Percentiles rank a stretch among this genome's conserved stretches.
Conservation (phyloP, 768 basidiomycete genomes). For the Lactifluus echinatus region DNA sequence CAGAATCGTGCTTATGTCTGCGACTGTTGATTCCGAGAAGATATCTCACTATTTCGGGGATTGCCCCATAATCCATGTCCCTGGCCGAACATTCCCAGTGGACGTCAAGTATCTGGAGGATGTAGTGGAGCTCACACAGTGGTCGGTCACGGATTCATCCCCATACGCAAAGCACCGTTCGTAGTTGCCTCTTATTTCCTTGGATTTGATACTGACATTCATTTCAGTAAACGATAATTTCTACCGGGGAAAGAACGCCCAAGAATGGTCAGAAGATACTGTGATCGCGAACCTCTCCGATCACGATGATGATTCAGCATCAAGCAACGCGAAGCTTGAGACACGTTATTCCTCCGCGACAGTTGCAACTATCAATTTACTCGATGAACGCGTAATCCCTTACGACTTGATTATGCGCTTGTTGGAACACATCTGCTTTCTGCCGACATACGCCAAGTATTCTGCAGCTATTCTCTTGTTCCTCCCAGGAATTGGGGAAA, state of each 20-base stretch:
- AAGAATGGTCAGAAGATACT: slow-evolving; percentile 77
- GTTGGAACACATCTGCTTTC: slow-evolving; percentile 76
- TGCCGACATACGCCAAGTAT: slow-evolving; percentile 41
- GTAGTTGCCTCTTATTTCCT: slow-evolving; percentile 22
- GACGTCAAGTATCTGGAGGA: slow-evolving; percentile 83
- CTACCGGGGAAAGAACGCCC: slow-evolving; percentile 47
- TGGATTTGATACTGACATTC: neutral
- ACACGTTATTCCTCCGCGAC: slow-evolving; percentile 77
- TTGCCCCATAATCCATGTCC: slow-evolving; percentile 77
- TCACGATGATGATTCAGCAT: slow-evolving; percentile 50
- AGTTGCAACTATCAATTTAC: slow-evolving; percentile 66
- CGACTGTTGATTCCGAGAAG: slow-evolving; percentile 88
- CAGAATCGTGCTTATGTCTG: slow-evolving; percentile 94
- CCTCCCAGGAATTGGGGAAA: slow-evolving; percentile 92
- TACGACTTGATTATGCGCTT: slow-evolving; percentile 84
- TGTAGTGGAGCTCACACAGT: slow-evolving; percentile 72
- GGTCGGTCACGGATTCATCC: slow-evolving; percentile 72
- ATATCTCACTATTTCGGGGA: slow-evolving; percentile 84
- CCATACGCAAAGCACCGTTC: slow-evolving; percentile 68
- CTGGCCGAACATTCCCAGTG: slow-evolving; percentile 93
- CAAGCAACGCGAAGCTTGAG: slow-evolving; percentile 48
- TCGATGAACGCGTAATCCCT: slow-evolving; percentile 84
- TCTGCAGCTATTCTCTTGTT: slow-evolving; percentile 85
- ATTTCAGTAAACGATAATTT: slow-evolving; percentile 52
- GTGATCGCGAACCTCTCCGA: slow-evolving; percentile 38